Evolutionary conservation across 495 filamentous ascomycete species (phyloP).

Genomic region (Staphylotrichum tortipilum): DNA sequence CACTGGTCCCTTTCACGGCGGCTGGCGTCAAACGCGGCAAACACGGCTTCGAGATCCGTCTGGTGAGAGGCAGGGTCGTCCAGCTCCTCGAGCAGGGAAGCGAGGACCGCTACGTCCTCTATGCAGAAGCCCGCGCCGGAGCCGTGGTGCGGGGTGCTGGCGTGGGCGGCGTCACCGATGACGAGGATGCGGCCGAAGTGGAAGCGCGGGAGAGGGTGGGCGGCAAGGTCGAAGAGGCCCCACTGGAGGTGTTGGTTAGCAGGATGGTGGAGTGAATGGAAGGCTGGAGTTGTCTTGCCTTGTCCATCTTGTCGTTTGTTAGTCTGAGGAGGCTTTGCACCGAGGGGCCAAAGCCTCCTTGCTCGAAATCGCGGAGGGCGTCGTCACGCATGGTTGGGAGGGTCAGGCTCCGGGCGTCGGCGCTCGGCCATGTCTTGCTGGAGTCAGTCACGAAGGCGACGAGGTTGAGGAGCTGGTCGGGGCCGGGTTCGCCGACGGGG

Average conservation of each 20-base stretch:
- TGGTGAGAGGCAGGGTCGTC: conserved; percentile 9
- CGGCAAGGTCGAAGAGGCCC: conserved; percentile 56
- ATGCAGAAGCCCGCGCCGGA: conserved; percentile 60
- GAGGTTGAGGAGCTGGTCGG: conserved; percentile 52
- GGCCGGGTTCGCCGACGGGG: conserved; percentile 43
- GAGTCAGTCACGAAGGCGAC: conserved; percentile 12
- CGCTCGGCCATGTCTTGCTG: conserved; percentile 21
- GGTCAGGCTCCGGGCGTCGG: neutral
- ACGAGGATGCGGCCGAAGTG: conserved; percentile 47
- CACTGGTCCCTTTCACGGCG: conserved; percentile 43
- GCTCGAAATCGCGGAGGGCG: conserved; percentile 44
- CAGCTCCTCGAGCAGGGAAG: conserved; percentile 43
- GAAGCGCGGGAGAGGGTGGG: conserved; percentile 50
- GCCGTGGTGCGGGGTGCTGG: conserved; percentile 61
- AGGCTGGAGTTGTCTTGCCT: neutral
- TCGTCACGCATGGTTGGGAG: conserved; percentile 37
- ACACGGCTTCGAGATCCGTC: conserved; percentile 41
- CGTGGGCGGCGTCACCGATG: conserved; percentile 63
- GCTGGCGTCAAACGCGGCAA: conserved; percentile 53
- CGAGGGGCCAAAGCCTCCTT: conserved; percentile 39
- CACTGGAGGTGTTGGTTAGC: conserved; percentile 36
- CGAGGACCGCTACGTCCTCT: conserved; percentile 56
- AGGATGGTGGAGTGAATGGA: conserved; percentile 6
- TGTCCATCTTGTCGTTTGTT: conserved; percentile 21
- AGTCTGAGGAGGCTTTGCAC: conserved; percentile 24